phyloP scores from a whole-genome alignment of 768 basidiomycete species.

The Hysterangium stoloniferum region DNA sequence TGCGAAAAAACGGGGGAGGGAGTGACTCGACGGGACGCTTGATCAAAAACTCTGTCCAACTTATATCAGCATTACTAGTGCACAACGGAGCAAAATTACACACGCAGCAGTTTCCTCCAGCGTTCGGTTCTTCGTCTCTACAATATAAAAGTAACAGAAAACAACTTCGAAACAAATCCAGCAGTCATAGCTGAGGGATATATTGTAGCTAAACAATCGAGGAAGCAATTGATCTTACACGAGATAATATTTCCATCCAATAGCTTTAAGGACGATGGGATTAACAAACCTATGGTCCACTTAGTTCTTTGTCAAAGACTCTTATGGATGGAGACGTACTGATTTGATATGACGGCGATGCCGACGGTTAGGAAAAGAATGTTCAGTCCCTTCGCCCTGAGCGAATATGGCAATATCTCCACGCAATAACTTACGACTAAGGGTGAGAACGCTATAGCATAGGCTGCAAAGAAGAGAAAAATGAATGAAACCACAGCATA shows the following conservation, averaged over 20 bases:
- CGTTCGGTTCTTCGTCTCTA: constrained; percentile 67
- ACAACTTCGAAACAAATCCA: constrained; percentile 62
- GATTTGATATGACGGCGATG: constrained; percentile 33
- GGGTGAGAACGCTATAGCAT: constrained; percentile 28
- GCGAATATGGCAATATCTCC: constrained; percentile 35
- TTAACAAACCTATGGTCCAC: too few relatives aligned
- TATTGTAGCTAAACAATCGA: too few relatives aligned
- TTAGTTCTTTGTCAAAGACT: too few relatives aligned
- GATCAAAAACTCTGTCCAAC: too few relatives aligned
- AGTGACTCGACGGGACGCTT: too few relatives aligned
- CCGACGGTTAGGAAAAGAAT: constrained; percentile 32
- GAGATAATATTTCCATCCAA: constrained; percentile 32
- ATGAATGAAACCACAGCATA: constrained; percentile 25
- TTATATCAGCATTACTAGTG: too few relatives aligned
- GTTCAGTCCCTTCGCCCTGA: constrained; percentile 34
- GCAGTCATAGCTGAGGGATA: constrained; percentile 57
- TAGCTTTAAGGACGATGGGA: constrained; percentile 26
- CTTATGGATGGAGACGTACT: too few relatives aligned
- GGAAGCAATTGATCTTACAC: too few relatives aligned
- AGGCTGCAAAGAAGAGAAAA: constrained; percentile 1
- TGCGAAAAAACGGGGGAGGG: too few relatives aligned
- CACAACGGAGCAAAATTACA: neutral
- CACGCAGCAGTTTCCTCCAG: constrained; percentile 70
- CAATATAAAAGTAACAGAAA: constrained; percentile 54
- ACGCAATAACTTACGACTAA: constrained; percentile 34